A percentile compares a stretch with the other conserved stretches of the same genome.
Evolutionary conservation across 495 filamentous ascomycete genomes (phyloP).

Genomic region (Thermochaetoides thermophila): DNA sequence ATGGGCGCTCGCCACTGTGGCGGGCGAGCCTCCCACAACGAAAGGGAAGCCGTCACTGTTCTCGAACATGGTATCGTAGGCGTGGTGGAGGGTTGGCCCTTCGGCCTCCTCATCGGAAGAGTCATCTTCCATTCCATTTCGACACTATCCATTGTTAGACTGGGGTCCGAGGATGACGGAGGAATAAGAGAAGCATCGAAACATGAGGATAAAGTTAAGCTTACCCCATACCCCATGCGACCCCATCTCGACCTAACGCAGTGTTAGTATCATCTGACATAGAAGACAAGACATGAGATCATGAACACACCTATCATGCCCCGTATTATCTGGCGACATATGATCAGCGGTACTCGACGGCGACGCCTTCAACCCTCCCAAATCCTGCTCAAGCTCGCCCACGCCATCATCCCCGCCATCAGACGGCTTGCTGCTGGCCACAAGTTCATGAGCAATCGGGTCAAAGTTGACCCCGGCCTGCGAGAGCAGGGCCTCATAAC

Average conservation of each 20-base stretch:
- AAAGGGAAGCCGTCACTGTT: slow-evolving; percentile 45
- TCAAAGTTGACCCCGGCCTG: slow-evolving; percentile 37
- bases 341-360: slow-evolving; percentile 19
- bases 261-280: no score
- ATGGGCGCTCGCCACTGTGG: slow-evolving; percentile 41
- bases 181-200: no score
- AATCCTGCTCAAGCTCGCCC: slow-evolving; percentile 33
- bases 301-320: slow-evolving; percentile 18
- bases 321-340: slow-evolving; percentile 14
- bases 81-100: slow-evolving; percentile 35
- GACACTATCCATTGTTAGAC: no score
- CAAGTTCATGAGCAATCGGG: slow-evolving; percentile 26
- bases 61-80: slow-evolving; percentile 39
- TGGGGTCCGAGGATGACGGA: no score
- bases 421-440: no score
- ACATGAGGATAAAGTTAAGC: no score
- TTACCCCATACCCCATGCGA: no score
- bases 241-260: no score
- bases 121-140: slow-evolving; percentile 27
- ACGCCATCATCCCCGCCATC: slow-evolving; percentile 33
- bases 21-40: slow-evolving; percentile 33
- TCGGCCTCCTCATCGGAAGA: slow-evolving; percentile 49
- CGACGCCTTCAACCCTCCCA: slow-evolving; percentile 26
- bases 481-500: slow-evolving; percentile 39
- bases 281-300: no score